Evolutionary conservation across 345 rosid species (phyloP).

Genomic region (Kandelia obovata): DNA sequence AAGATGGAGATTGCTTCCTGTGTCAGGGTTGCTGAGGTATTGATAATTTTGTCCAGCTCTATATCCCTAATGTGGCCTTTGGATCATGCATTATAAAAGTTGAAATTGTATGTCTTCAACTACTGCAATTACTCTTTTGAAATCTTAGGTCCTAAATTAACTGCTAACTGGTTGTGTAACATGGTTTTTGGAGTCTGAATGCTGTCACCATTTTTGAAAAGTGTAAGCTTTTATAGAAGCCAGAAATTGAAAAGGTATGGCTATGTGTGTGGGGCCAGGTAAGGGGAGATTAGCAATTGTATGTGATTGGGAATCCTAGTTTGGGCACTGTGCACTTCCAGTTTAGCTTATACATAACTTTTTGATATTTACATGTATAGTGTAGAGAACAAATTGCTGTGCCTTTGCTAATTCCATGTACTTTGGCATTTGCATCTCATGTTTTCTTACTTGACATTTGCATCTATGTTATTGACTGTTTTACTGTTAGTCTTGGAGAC

Average conservation of each 20-base stretch:
- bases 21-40: conserved; percentile 88
- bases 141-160: too few relatives aligned
- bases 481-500: not conserved
- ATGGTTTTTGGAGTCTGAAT: conserved; percentile 3
- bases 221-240: not conserved
- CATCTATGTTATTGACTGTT: conserved; percentile 6
- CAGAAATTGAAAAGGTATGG: not conserved
- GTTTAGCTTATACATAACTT: not conserved
- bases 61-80: too few relatives aligned
- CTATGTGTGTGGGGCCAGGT: not conserved
- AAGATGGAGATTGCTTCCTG: conserved; percentile 84
- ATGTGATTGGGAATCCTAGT: too few relatives aligned
- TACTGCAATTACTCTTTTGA: not conserved
- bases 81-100: not conserved
- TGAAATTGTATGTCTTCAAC: not conserved
- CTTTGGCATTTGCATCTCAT: not conserved
- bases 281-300: too few relatives aligned
- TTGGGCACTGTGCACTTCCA: too few relatives aligned
- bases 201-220: not conserved
- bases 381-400: not conserved
- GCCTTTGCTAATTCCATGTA: not conserved
- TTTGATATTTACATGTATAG: not conserved
- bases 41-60: not conserved
- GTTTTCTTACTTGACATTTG: not conserved
- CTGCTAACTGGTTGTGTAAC: not conserved